A percentile compares a stretch with the other conserved stretches of the same genome.
These are phyloP conservation scores for Trichosanthes cucumerina DNA, from an alignment of 306 rosid species.

Conservation along the genomic window DNA sequence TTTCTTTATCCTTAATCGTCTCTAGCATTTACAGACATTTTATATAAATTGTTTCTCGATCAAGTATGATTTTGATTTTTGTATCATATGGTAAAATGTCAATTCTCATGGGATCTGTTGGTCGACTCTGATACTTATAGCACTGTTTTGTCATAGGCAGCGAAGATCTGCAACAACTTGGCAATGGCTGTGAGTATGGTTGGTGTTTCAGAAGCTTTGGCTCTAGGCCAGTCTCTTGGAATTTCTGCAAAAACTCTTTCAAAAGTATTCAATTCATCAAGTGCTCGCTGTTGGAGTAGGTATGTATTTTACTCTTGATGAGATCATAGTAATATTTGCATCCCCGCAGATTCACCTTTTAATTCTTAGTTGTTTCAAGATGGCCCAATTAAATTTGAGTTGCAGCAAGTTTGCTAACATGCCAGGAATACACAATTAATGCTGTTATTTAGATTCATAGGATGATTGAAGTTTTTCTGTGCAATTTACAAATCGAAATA, in stretches of 20 bases:
- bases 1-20: background rate
- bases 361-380: background rate
- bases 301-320: slow-evolving; percentile 19
- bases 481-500: background rate
- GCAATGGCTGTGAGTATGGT: slow-evolving; percentile 94
- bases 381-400: background rate
- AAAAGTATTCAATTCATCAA: slow-evolving; percentile 75
- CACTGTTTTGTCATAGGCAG: slow-evolving; percentile 49
- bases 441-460: background rate
- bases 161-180: slow-evolving; percentile 87
- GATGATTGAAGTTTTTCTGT: background rate
- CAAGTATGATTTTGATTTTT: background rate
- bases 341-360: background rate
- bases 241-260: slow-evolving; percentile 69
- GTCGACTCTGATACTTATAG: background rate
- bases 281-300: slow-evolving; percentile 99
- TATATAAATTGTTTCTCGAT: background rate
- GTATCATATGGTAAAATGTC: background rate
- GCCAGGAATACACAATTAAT: background rate
- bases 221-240: slow-evolving; percentile 83
- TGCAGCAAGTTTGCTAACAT: background rate
- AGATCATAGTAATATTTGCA: background rate
- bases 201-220: slow-evolving; percentile 91
- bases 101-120: background rate
- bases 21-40: background rate